Percentiles rank a stretch among this genome's conserved stretches.
Evolutionary conservation across 495 filamentous ascomycete species (phyloP).

Genomic region (Lophiotrema nucula): DNA sequence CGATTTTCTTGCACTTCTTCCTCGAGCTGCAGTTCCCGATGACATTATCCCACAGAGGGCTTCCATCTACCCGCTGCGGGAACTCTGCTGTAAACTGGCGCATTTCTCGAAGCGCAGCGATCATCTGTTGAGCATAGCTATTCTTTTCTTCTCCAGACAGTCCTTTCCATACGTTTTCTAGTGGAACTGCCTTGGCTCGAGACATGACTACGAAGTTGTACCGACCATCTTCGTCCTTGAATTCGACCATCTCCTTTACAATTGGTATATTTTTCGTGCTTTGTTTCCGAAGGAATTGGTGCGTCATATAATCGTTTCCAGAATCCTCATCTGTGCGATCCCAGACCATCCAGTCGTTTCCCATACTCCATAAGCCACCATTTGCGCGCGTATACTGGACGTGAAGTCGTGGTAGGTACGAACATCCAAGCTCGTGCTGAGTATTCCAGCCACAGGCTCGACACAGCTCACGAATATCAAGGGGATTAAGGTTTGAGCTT

Average conservation of each 20-base stretch:
- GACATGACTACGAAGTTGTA: conserved; percentile 3
- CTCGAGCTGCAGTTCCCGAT: neutral
- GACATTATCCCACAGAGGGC: neutral
- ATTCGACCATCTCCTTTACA: neutral
- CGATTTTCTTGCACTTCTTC: neutral
- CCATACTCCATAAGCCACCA: neutral
- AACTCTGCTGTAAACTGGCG: conserved; percentile 5
- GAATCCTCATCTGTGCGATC: neutral
- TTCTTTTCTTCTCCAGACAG: neutral
- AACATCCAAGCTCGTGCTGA: neutral
- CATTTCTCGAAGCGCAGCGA: conserved; percentile 1
- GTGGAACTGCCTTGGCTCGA: conserved; percentile 1
- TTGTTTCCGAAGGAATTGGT: neutral
- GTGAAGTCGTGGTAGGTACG: conserved; percentile 3
- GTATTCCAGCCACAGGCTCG: conserved; percentile 8
- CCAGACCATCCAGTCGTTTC: conserved; percentile 6
- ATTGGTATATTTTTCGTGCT: conserved; percentile 3
- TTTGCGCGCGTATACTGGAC: neutral
- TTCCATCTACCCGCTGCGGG: conserved; percentile 1
- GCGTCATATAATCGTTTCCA: conserved; percentile 2
- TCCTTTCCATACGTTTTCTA: neutral
- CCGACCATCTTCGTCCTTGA: neutral
- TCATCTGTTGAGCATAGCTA: neutral
- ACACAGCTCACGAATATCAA: neutral
- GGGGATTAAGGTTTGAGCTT: neutral